Conservation (phyloP, 2,329 filamentous ascomycete species). For the Aspergillus fumigatiaffinis region DNA sequence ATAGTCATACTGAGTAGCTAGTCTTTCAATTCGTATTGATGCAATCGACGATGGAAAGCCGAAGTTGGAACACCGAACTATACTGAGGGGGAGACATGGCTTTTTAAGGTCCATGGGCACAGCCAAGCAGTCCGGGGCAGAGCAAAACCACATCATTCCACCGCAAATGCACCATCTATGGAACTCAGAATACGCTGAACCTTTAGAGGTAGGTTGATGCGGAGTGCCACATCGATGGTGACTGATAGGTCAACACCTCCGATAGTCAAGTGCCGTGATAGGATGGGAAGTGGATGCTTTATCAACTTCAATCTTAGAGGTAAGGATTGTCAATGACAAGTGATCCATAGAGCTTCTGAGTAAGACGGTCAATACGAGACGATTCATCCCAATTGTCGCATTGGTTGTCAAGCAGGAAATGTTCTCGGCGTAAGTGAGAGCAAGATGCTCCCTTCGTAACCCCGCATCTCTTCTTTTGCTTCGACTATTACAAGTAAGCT, state of each 20-base stretch:
- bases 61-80: background rate
- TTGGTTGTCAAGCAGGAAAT: background rate
- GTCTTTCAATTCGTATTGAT: no score
- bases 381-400: background rate
- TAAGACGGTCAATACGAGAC: background rate
- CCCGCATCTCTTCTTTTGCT: background rate
- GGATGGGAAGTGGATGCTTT: background rate
- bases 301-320: background rate
- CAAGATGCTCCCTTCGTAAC: background rate
- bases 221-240: background rate
- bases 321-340: background rate
- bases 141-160: background rate
- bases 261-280: background rate
- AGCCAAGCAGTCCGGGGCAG: background rate
- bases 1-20: background rate
- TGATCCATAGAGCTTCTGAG: background rate
- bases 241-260: slow-evolving; percentile 1
- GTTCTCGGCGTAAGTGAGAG: background rate
- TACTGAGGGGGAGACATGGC: background rate
- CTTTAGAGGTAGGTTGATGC: slow-evolving; percentile 1
- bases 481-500: background rate
- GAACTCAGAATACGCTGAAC: background rate
- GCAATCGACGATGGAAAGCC: no score
- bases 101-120: background rate
- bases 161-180: background rate